phyloP scores from a whole-genome alignment of 2,329 filamentous ascomycete species.

The Xylariaceae sp. region DNA sequence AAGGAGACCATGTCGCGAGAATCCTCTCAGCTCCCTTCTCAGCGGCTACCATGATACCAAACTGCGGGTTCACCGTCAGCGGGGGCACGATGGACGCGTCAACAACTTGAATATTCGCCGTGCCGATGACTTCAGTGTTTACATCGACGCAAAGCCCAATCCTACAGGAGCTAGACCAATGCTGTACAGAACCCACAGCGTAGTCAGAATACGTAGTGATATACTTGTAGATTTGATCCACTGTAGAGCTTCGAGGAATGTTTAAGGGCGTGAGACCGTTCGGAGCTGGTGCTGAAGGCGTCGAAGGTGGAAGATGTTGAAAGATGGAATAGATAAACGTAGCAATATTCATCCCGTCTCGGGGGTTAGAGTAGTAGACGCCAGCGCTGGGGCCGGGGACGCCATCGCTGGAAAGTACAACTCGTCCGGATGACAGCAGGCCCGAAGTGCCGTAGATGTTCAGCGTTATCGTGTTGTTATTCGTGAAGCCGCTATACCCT shows the following conservation, averaged over 20 bases:
- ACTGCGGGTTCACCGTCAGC: slow-evolving; percentile 61
- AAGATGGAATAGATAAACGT: slow-evolving; percentile 59
- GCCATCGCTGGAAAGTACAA: slow-evolving; percentile 48
- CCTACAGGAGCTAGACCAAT: slow-evolving; percentile 60
- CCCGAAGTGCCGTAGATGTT: slow-evolving; percentile 65
- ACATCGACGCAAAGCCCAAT: slow-evolving; percentile 58
- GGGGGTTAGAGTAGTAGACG: slow-evolving; percentile 55
- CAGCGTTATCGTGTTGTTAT: slow-evolving; percentile 57
- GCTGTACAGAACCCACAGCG: slow-evolving; percentile 57
- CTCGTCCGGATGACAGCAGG: slow-evolving; percentile 55
- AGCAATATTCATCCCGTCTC: slow-evolving; percentile 56
- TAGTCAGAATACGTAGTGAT: slow-evolving; percentile 56
- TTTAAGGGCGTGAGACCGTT: slow-evolving; percentile 55
- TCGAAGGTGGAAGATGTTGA: slow-evolving; percentile 45
- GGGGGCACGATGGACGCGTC: slow-evolving; percentile 58
- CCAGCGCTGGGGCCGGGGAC: slow-evolving; percentile 49
- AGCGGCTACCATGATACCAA: slow-evolving; percentile 60
- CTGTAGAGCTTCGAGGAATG: slow-evolving; percentile 51
- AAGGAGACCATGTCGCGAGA: slow-evolving; percentile 30
- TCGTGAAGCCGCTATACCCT: slow-evolving; percentile 49
- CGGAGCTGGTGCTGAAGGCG: slow-evolving; percentile 39
- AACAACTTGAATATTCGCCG: slow-evolving; percentile 58
- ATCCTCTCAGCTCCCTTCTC: slow-evolving; percentile 60
- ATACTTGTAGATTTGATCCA: slow-evolving; percentile 56
- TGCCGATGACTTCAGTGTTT: slow-evolving; percentile 55